Evolutionary conservation across 2,329 filamentous ascomycete species (phyloP), one percentile per base, ranked within the genome.

Genomic region (Hortaea sp.): DNA sequence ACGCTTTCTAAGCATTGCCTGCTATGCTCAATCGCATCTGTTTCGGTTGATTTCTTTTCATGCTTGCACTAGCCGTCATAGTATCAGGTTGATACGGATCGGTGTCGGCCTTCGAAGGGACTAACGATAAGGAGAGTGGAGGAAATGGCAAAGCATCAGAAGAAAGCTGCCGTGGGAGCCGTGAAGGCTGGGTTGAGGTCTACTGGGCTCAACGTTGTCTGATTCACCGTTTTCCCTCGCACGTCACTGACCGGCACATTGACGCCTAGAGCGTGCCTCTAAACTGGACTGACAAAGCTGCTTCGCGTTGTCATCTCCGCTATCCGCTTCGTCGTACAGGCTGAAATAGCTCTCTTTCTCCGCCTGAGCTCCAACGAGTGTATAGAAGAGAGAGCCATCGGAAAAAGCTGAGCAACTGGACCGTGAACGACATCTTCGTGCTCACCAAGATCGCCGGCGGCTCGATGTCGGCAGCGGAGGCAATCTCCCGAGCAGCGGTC

Each of bases 391-490:
- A 72, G 75, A 42, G 71, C 71, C 0, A 67, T 71, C 6, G 58
- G 56, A 72, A 70, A 41, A 57, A 70, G n/a, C 66, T 71, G 7
- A 75, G 79, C 51, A 78, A 74, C 57, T 92, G 85, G 85, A 82
- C 74, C 0, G 56, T 81, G 1, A 73, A 79, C 9, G 74, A 88
- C 45, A 80, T 78, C 0, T 71, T 80, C 28, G 68, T 70, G 39
- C 73, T 92, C 1, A 79, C 85, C 0, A 63, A 72, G 62, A 70
- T 83, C n/a, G 74, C 95, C 0, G 82, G 85, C 0, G 77, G n/a
- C 73, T 95, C 12, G 89, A 95, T 63, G 79, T 94, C 45, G 87
- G 81, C 56, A 82, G 81, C 1, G 86, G 81, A 31, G 89, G 85
- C 34, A 84, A 85, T 60, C 76, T 61, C 65, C 71, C 32, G 68